phyloP scores from a whole-genome alignment of 1,284 basidiomycete genomes.

The Tilletia horrida region DNA sequence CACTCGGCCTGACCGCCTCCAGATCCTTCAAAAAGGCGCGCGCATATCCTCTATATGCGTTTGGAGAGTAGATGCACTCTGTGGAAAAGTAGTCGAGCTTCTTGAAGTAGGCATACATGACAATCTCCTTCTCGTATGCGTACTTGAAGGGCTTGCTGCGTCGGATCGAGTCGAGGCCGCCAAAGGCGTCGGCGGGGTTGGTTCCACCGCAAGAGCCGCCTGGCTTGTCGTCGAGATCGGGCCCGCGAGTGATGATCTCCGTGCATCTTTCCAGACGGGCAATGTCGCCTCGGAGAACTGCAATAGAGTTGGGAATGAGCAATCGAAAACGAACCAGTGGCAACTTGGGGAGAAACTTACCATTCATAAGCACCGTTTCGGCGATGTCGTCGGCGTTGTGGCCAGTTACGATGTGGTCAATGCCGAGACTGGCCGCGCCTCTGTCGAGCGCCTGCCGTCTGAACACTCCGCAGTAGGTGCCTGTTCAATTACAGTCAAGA shows the following conservation, averaged over 20 bases:
- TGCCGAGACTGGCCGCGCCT: slow-evolving; percentile 79
- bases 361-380: slow-evolving; percentile 98
- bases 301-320: not conserved
- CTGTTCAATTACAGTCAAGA: slow-evolving; percentile 35
- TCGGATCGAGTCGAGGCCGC: slow-evolving; percentile 62
- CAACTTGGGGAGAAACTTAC: slow-evolving; percentile 60
- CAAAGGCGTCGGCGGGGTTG: slow-evolving; percentile 64
- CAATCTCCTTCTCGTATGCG: slow-evolving; percentile 98
- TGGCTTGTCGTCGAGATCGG: slow-evolving; percentile 18
- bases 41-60: slow-evolving; percentile 92
- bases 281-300: slow-evolving; percentile 96
- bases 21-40: slow-evolving; percentile 90
- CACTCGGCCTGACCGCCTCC: slow-evolving; percentile 85
- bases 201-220: slow-evolving; percentile 31
- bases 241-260: slow-evolving; percentile 80
- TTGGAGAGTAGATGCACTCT: slow-evolving; percentile 96
- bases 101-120: slow-evolving; percentile 99
- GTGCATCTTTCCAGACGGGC: slow-evolving; percentile 90
- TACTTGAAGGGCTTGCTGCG: slow-evolving; percentile 97
- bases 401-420: slow-evolving; percentile 97
- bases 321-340: not conserved
- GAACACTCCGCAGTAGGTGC: slow-evolving; percentile 97
- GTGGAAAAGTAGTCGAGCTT: slow-evolving; percentile 95
- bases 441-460: slow-evolving; percentile 91
- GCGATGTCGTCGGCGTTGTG: slow-evolving; percentile 99